Conservation (phyloP, 345 rosid species). For the Aquilaria malaccensis region DNA sequence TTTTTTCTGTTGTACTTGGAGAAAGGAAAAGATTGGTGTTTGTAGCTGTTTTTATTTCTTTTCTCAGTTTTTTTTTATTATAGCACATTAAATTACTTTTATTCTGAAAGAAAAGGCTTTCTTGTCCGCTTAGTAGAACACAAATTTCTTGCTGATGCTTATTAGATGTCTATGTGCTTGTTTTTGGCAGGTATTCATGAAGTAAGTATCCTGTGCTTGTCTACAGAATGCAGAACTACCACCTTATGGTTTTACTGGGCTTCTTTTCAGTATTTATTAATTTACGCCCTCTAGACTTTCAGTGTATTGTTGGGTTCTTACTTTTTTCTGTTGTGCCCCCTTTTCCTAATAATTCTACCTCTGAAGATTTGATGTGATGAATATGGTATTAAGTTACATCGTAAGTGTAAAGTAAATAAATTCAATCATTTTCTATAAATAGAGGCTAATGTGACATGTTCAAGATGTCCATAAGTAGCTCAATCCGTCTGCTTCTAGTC, state of each 20-base stretch:
- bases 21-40: no score
- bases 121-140: not conserved
- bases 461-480: no score
- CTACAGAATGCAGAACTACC: constrained; percentile 1
- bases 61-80: not conserved
- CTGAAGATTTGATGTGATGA: not conserved
- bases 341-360: not conserved
- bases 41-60: no score
- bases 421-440: no score
- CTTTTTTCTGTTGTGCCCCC: no score
- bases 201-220: constrained; percentile 58
- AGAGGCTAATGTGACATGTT: no score
- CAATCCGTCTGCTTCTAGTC: no score
- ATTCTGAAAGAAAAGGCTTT: no score
- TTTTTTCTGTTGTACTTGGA: no score
- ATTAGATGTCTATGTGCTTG: constrained; percentile 4
- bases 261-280: not conserved
- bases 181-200: constrained; percentile 90
- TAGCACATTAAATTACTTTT: no score
- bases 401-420: no score
- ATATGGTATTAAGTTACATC: not conserved
- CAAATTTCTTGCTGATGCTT: constrained; percentile 2
- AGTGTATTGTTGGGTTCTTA: not conserved
- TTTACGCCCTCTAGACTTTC: no score
- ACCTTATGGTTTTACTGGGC: not conserved